Evolutionary conservation across 257 asterid species (phyloP).

Genomic region (Solanum ossicruentum): DNA sequence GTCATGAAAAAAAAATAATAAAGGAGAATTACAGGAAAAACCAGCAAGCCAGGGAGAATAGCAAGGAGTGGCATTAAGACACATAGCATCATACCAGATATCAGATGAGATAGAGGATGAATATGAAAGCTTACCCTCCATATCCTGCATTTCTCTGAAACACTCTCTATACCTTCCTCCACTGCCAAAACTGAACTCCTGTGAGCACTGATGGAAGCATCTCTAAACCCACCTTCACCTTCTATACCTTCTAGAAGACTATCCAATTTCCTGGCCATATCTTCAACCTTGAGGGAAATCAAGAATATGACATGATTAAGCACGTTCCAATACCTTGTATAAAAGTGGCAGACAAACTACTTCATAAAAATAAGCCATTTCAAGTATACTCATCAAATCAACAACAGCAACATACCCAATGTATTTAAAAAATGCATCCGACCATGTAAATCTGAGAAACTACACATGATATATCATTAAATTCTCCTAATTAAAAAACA

Average conservation of each 20-base stretch:
- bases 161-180: conserved; percentile 52
- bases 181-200: conserved; percentile 39
- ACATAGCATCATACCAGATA: neutral
- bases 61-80: neutral
- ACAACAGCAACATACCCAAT: neutral
- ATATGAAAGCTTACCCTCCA: conserved; percentile 48
- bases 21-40: neutral
- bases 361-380: neutral
- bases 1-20: neutral
- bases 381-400: neutral
- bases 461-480: neutral
- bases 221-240: conserved; percentile 67
- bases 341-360: neutral
- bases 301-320: neutral
- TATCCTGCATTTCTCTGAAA: conserved; percentile 55
- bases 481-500: neutral
- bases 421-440: neutral
- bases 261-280: conserved; percentile 63
- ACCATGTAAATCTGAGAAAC: neutral
- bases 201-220: conserved; percentile 59
- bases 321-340: neutral
- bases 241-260: conserved; percentile 62
- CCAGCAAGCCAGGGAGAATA: neutral
- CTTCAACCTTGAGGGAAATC: conserved; percentile 56
- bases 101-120: neutral